These are phyloP conservation scores for Suhomyces emberorum DNA, from an alignment of 805 yeast genomes.

Conservation along the genomic window DNA sequence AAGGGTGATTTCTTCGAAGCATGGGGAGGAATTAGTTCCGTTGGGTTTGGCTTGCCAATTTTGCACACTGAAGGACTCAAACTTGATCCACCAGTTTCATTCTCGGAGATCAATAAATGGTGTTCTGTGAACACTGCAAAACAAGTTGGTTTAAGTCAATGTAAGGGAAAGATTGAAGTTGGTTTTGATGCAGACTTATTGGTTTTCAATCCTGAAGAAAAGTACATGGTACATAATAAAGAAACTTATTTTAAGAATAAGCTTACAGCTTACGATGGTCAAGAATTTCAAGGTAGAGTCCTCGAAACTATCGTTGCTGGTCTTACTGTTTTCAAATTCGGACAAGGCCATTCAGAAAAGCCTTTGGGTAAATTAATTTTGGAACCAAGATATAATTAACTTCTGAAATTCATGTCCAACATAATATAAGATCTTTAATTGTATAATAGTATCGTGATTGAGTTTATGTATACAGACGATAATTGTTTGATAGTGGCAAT, in stretches of 20 bases:
- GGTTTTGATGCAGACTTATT: constrained; percentile 91
- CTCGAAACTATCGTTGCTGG: constrained; percentile 82
- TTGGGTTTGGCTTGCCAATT: constrained; percentile 85
- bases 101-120: constrained; percentile 73
- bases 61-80: constrained; percentile 70
- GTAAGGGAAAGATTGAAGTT: constrained; percentile 66
- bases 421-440: too few species aligned
- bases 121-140: constrained; percentile 78
- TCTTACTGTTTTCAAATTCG: constrained; percentile 54
- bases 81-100: constrained; percentile 46
- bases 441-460: too few species aligned
- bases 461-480: too few species aligned
- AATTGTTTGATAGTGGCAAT: too few species aligned
- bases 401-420: too few species aligned
- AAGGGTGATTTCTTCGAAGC: constrained; percentile 87
- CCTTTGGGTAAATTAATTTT: constrained; percentile 61
- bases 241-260: constrained; percentile 77
- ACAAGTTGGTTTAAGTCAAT: constrained; percentile 73
- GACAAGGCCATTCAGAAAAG: constrained; percentile 51
- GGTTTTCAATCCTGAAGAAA: constrained; percentile 64
- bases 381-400: constrained; percentile 48
- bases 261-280: constrained; percentile 82
- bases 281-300: constrained; percentile 65
- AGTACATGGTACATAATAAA: constrained; percentile 49
- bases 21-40: constrained; percentile 96